Percentiles rank a stretch among this genome's conserved stretches.
Conservation (phyloP, 352 stramenopile species). For the Pelagophyceae sp. region DNA sequence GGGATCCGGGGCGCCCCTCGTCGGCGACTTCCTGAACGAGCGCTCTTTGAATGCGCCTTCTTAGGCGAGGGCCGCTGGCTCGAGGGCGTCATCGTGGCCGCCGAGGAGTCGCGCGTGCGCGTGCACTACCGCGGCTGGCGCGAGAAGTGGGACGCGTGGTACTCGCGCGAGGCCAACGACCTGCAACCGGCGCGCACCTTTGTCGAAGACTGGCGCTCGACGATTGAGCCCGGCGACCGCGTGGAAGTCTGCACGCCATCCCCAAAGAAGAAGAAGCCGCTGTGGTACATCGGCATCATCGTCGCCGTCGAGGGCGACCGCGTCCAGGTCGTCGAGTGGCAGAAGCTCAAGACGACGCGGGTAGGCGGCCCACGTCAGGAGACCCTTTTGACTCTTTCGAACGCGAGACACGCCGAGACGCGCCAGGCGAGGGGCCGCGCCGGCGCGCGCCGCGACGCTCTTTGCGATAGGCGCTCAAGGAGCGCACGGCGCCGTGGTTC, state of each 20-base stretch:
- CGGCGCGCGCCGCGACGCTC: too few species aligned
- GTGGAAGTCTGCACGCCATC: not conserved
- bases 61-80: slow-evolving; percentile 5
- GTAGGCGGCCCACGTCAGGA: too few species aligned
- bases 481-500: not conserved
- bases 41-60: too few species aligned
- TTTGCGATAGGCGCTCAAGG: not conserved
- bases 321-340: not conserved
- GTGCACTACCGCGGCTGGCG: slow-evolving; percentile 1
- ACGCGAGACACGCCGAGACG: too few species aligned
- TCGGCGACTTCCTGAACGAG: too few species aligned
- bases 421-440: too few species aligned
- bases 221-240: not conserved
- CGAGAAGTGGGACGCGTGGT: not conserved
- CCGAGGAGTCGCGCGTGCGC: not conserved
- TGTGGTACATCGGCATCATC: not conserved
- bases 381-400: too few species aligned
- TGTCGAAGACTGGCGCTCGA: not conserved
- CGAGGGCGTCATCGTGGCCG: not conserved
- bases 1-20: too few species aligned
- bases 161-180: not conserved
- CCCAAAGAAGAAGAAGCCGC: not conserved
- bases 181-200: not conserved
- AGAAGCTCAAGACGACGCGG: not conserved
- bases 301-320: not conserved